Evolutionary conservation across 768 basidiomycete genomes (phyloP), one percentile per base, ranked within the genome.

Genomic region (Tubosaeta sp.): DNA sequence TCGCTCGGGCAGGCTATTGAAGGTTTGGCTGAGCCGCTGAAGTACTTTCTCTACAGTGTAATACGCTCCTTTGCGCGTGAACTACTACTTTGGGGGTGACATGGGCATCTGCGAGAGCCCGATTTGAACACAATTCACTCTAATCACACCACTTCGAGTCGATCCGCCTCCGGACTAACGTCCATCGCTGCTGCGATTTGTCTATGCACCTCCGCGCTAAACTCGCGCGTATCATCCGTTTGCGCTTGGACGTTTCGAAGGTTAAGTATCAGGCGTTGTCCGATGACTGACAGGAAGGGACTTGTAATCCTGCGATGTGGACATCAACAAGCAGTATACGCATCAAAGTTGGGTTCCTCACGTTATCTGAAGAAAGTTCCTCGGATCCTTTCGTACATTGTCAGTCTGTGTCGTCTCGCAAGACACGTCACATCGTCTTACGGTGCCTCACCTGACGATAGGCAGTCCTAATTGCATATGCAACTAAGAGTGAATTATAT

Each of bases 191-290:
- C 25, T 5, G 46, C 46, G 16, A 35, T 35, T 11, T 35, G 17
- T 10, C 31, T 25, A 22, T 32, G 31, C 10, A 22, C 3, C n/a
- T 5, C 12, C 19, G 4, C 27, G 14, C 12, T 47, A 9, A 48
- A 22, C 4, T 46, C 35, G 25, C 6, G 14, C 1, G 46, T 53
- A 14, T n/a, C 19, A 32, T 50, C 42, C 7, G 17, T 29, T 33
- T 35, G 44, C 27, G 44, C 39, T 32, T 19, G 34, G 5, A 59
- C 54, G 54, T 33, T 42, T 39, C 33, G 35, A 25, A 51, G 57
- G 43, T 50, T 58, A 48, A 48, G 52, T 49, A 50, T 56, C 49
- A 48, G 62, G 56, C 52, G 62, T 55, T 39, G 64, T 54, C 32
- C 58, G 51, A 44, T 51, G n/a, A 27, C 16, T 14, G 32, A 43